phyloP scores from a whole-genome alignment of 2,329 filamentous ascomycete genomes.

The Trichothecium sympodiale region DNA sequence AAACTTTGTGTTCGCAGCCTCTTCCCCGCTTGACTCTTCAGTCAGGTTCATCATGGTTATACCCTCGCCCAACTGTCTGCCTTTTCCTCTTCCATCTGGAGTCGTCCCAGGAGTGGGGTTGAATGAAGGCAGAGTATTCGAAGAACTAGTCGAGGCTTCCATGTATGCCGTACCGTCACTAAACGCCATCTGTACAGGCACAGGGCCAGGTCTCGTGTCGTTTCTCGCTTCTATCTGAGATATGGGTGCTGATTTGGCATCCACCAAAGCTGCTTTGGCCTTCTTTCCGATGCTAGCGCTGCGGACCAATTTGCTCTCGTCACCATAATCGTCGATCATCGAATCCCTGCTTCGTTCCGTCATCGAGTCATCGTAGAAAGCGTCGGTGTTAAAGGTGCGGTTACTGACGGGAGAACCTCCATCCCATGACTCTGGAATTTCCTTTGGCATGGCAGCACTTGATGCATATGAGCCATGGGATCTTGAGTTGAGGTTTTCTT shows the following conservation, averaged over 20 bases:
- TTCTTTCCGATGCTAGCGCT: conserved; percentile 52
- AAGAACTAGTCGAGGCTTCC: conserved; percentile 35
- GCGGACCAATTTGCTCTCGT: conserved; percentile 47
- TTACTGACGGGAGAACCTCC: conserved; percentile 29
- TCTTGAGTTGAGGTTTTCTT: conserved; percentile 49
- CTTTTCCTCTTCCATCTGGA: conserved; percentile 4
- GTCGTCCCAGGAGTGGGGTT: conserved; percentile 9
- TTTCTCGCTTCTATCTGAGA: conserved; percentile 2
- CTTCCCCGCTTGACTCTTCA: not conserved
- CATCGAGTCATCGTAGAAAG: conserved; percentile 37
- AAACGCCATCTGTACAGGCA: conserved; percentile 27
- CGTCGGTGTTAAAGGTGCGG: conserved; percentile 32
- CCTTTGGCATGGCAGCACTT: conserved; percentile 60
- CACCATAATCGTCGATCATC: conserved; percentile 33
- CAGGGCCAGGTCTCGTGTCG: conserved; percentile 18
- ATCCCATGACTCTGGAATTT: conserved; percentile 58
- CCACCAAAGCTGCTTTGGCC: conserved; percentile 46
- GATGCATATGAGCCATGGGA: conserved; percentile 59
- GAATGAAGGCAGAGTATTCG: conserved; percentile 25
- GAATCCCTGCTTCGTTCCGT: conserved; percentile 31
- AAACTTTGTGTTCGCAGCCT: not conserved
- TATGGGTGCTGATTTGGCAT: conserved; percentile 13
- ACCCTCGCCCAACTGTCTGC: not conserved
- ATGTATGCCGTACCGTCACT: conserved; percentile 32
- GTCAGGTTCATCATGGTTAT: not conserved